Percentiles rank a stretch among this genome's conserved stretches.
phyloP scores from a whole-genome alignment of 768 basidiomycete species.

The Dentipellis fragilis region DNA sequence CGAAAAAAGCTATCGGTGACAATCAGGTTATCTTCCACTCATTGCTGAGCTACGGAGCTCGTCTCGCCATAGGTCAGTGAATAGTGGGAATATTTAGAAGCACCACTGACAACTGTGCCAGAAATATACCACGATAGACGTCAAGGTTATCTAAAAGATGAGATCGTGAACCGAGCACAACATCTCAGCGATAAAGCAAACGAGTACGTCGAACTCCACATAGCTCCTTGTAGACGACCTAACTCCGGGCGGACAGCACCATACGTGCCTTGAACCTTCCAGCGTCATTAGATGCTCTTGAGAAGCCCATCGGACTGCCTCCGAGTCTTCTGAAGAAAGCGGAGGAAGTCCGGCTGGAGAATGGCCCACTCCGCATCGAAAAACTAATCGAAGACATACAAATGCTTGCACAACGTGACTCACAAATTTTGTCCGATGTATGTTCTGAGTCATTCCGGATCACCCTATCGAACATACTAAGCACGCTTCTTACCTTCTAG shows the following conservation, averaged over 20 bases:
- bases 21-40: slow-evolving; percentile 59
- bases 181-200: slow-evolving; percentile 53
- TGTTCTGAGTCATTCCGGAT: neutral
- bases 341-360: slow-evolving; percentile 70
- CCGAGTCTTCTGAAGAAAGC: slow-evolving; percentile 80
- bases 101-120: slow-evolving; percentile 17
- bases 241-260: slow-evolving; percentile 30
- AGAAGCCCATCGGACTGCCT: slow-evolving; percentile 79
- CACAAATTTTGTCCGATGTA: slow-evolving; percentile 68
- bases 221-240: neutral
- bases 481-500: slow-evolving; percentile 31
- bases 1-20: slow-evolving; percentile 40
- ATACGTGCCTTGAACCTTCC: slow-evolving; percentile 72
- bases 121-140: slow-evolving; percentile 85
- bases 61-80: slow-evolving; percentile 72
- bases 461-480: neutral
- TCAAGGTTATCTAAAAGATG: slow-evolving; percentile 56
- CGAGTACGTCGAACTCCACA: slow-evolving; percentile 28
- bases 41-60: slow-evolving; percentile 78
- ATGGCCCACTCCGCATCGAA: slow-evolving; percentile 66
- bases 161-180: slow-evolving; percentile 49
- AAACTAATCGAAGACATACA: slow-evolving; percentile 65
- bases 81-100: neutral
- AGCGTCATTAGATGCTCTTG: slow-evolving; percentile 77
- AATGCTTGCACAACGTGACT: slow-evolving; percentile 51